Conservation (phyloP, 2,329 filamentous ascomycete species). For the Aspergillus terreus region DNA sequence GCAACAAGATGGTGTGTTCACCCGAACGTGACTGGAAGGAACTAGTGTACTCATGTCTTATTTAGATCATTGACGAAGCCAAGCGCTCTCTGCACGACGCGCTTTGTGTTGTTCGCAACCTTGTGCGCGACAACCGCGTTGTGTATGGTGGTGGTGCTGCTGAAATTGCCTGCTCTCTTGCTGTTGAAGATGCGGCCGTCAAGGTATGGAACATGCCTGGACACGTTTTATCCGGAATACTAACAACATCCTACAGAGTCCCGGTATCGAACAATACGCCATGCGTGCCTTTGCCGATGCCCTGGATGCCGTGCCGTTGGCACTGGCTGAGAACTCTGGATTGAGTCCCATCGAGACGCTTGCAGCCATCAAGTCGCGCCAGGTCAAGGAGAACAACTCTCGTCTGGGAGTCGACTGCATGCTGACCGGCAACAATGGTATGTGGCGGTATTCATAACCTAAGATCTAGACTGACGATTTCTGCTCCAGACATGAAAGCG, state of each 20-base stretch:
- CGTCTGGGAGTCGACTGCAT: constrained; percentile 96
- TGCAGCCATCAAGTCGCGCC: constrained; percentile 91
- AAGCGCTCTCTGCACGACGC: constrained; percentile 97
- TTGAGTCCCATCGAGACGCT: constrained; percentile 94
- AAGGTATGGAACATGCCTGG: constrained; percentile 49
- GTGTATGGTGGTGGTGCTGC: constrained; percentile 96
- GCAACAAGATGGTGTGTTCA: constrained; percentile 90
- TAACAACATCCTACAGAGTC: constrained; percentile 54
- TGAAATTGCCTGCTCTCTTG: constrained; percentile 94
- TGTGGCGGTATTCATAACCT: constrained; percentile 24
- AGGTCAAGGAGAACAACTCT: constrained; percentile 79
- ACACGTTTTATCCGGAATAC: background rate
- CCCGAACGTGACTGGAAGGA: background rate
- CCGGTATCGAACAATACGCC: constrained; percentile 96
- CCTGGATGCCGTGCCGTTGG: constrained; percentile 89
- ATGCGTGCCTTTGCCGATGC: constrained; percentile 98
- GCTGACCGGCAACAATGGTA: constrained; percentile 83
- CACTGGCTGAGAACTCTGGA: constrained; percentile 94
- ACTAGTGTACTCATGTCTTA: constrained; percentile 6
- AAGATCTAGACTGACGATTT: constrained; percentile 1
- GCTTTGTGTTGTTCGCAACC: constrained; percentile 93
- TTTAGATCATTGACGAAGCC: constrained; percentile 94
- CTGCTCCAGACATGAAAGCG: constrained; percentile 78
- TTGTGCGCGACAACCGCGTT: constrained; percentile 92
- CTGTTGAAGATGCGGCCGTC: constrained; percentile 90